Evolutionary conservation across 108 stramenopile genomes (phyloP).

Genomic region (Skeletonema potamos): DNA sequence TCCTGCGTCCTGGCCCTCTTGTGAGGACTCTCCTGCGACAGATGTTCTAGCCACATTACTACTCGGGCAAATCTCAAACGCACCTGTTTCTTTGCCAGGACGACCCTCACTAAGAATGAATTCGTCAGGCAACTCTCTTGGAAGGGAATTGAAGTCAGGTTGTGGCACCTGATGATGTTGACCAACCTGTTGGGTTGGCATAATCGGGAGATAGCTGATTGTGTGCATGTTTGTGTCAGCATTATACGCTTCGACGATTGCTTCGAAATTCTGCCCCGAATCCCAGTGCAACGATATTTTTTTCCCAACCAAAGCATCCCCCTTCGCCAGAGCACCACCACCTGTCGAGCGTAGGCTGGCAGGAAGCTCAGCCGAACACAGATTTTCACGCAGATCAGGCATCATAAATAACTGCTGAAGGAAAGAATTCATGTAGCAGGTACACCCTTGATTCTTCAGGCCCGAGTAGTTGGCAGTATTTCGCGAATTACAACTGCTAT

Average conservation of each 20-base stretch:
- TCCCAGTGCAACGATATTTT: slow-evolving; percentile 87
- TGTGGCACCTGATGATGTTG: slow-evolving; percentile 42
- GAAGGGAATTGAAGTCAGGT: slow-evolving; percentile 55
- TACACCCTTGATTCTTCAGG: slow-evolving; percentile 96
- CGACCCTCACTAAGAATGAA: slow-evolving; percentile 85
- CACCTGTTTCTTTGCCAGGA: slow-evolving; percentile 92
- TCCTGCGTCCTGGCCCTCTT: slow-evolving; percentile 3
- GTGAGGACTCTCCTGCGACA: slow-evolving; percentile 15
- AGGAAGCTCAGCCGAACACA: slow-evolving; percentile 81
- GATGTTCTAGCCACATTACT: background rate
- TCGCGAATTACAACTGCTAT: slow-evolving; percentile 40
- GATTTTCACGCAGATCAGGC: slow-evolving; percentile 77
- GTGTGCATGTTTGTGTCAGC: slow-evolving; percentile 76
- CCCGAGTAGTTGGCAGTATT: slow-evolving; percentile 82
- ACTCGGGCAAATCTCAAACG: slow-evolving; percentile 66
- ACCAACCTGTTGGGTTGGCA: slow-evolving; percentile 47
- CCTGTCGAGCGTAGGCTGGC: slow-evolving; percentile 63
- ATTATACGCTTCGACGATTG: slow-evolving; percentile 75
- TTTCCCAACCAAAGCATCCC: slow-evolving; percentile 77
- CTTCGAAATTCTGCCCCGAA: slow-evolving; percentile 78
- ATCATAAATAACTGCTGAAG: slow-evolving; percentile 98
- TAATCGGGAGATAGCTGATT: slow-evolving; percentile 71
- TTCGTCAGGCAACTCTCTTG: slow-evolving; percentile 72
- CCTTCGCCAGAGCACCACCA: slow-evolving; percentile 57
- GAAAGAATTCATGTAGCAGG: slow-evolving; percentile 98